Evolutionary conservation across 805 yeast species (phyloP).

Genomic region (Sugiyamaella boreocaroliniensis): DNA sequence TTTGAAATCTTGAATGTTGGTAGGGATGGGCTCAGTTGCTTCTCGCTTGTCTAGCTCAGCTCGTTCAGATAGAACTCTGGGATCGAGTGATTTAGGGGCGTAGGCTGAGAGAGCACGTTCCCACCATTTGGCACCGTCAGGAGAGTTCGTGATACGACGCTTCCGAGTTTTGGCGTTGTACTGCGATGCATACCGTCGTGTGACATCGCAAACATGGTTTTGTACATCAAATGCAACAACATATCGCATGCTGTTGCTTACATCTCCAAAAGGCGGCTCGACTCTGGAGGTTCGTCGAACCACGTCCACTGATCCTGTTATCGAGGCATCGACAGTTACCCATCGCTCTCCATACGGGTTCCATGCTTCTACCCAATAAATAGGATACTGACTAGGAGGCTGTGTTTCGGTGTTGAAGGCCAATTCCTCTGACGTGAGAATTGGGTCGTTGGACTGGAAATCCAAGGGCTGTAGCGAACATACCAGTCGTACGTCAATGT

Average conservation of each 20-base stretch:
- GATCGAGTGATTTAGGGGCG: conserved; percentile 24
- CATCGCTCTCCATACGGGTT: conserved; percentile 63
- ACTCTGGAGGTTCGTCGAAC: conserved; percentile 50
- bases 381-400: conserved; percentile 42
- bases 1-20: conserved; percentile 70
- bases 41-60: conserved; percentile 57
- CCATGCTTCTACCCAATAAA: conserved; percentile 95
- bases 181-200: conserved; percentile 67
- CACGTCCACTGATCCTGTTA: conserved; percentile 55
- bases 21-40: conserved; percentile 79
- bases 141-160: conserved; percentile 59
- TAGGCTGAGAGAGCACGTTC: conserved; percentile 35
- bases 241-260: conserved; percentile 57
- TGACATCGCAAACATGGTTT: conserved; percentile 70
- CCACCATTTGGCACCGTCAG: conserved; percentile 58
- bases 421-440: conserved; percentile 12
- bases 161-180: conserved; percentile 71
- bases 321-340: conserved; percentile 82
- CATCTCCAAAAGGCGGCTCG: conserved; percentile 65
- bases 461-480: conserved; percentile 90
- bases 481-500: conserved; percentile 65
- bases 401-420: neutral
- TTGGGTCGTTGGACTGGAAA: conserved; percentile 40
- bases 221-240: conserved; percentile 67
- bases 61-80: conserved; percentile 41